Evolutionary conservation across 306 rosid species (phyloP).

Genomic region (Casuarina glauca): DNA sequence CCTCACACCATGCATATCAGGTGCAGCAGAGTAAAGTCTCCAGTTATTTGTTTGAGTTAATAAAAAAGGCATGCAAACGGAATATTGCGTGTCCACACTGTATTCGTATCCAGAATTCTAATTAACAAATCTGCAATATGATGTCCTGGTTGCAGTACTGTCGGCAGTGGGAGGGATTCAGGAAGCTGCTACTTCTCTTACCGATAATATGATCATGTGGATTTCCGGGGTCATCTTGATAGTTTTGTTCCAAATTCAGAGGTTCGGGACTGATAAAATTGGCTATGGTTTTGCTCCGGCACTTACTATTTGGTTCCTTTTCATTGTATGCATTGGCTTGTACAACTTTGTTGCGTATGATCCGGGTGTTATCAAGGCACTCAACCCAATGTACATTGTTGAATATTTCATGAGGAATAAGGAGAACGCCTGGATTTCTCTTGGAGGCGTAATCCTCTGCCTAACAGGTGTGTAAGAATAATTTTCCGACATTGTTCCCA

Average conservation of each 20-base stretch:
- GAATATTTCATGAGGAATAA: constrained; percentile 33
- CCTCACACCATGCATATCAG: constrained; percentile 42
- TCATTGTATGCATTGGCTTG: constrained; percentile 34
- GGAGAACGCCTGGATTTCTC: constrained; percentile 46
- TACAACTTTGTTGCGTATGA: constrained; percentile 40
- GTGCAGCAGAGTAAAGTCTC: neutral
- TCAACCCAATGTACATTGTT: constrained; percentile 36
- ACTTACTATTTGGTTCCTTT: constrained; percentile 35
- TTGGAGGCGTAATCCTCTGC: constrained; percentile 44
- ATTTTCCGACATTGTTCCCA: neutral
- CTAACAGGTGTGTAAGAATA: constrained; percentile 32
- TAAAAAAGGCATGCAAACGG: too few species aligned
- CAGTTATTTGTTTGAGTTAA: too few species aligned
- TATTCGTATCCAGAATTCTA: neutral
- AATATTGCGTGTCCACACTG: too few species aligned
- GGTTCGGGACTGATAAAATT: constrained; percentile 31
- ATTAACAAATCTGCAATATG: neutral
- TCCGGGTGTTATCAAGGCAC: constrained; percentile 27
- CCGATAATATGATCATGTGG: constrained; percentile 36
- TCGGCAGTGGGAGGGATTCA: constrained; percentile 29
- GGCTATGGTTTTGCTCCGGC: constrained; percentile 38
- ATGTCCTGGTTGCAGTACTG: constrained; percentile 14
- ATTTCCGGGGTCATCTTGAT: constrained; percentile 42
- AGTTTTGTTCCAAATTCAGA: constrained; percentile 20
- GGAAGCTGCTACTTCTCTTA: neutral